phyloP scores from a whole-genome alignment of 768 basidiomycete species.

The Mycena rebaudengoi region DNA sequence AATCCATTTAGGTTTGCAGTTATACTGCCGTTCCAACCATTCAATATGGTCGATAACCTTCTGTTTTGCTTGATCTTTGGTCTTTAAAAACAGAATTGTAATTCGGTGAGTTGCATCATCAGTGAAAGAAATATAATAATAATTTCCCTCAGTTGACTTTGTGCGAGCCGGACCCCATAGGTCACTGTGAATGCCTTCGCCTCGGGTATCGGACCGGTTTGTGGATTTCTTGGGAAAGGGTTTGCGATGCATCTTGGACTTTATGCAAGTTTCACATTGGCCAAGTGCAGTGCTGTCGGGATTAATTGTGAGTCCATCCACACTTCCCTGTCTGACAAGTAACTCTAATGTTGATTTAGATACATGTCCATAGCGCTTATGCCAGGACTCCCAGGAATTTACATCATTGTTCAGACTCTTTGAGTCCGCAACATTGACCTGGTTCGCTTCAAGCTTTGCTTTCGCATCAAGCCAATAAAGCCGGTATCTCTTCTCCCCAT shows the following conservation, averaged over 20 bases:
- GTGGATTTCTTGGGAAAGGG: neutral
- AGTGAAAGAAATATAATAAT: constrained; percentile 1
- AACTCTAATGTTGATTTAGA: neutral
- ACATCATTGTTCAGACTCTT: neutral
- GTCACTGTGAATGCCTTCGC: neutral
- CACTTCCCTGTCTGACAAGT: neutral
- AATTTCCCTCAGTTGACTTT: constrained; percentile 1
- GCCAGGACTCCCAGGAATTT: neutral
- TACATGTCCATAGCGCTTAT: constrained; percentile 2
- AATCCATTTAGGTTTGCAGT: constrained; percentile 15
- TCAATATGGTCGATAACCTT: constrained; percentile 26
- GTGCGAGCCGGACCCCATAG: constrained; percentile 3
- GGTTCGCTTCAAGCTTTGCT: neutral
- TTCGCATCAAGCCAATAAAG: neutral
- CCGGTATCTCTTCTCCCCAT: neutral
- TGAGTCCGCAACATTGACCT: neutral
- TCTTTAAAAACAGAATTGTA: constrained; percentile 24
- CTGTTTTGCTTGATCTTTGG: constrained; percentile 24
- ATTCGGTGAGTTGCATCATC: neutral
- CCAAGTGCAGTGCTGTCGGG: neutral
- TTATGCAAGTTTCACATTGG: neutral
- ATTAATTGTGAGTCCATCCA: constrained; percentile 1
- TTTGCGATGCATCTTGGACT: constrained; percentile 8
- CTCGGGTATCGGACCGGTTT: neutral
- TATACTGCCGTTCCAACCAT: constrained; percentile 21